Conservation (phyloP, 2,329 filamentous ascomycete species). For the Arthrobotrys megalospora region DNA sequence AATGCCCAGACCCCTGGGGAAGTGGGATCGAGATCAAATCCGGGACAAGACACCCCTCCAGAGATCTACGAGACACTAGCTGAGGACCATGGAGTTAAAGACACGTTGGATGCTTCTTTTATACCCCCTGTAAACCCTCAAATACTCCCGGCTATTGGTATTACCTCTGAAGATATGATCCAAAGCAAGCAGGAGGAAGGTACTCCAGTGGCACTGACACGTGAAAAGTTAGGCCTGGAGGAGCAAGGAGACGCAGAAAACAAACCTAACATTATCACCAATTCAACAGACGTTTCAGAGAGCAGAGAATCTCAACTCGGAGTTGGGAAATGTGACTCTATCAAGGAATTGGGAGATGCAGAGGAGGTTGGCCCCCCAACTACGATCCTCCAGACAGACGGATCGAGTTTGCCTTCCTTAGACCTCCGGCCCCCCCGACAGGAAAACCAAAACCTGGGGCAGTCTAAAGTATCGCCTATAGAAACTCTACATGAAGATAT, state of each 20-base stretch:
- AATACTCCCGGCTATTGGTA: background rate
- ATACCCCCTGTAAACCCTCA: background rate
- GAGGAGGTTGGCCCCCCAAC: too few relatives aligned
- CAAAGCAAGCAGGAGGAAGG: background rate
- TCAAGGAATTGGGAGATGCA: background rate
- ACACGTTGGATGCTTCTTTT: too few relatives aligned
- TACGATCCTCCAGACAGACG: background rate
- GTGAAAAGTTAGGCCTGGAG: background rate
- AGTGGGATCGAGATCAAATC: too few relatives aligned
- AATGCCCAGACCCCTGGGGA: too few relatives aligned
- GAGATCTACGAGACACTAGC: too few relatives aligned
- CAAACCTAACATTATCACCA: too few relatives aligned
- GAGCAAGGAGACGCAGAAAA: background rate
- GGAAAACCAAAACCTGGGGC: background rate
- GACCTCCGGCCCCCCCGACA: too few relatives aligned
- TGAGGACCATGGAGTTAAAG: too few relatives aligned
- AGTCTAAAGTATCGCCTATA: background rate
- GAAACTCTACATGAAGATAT: background rate
- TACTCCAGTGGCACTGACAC: too few relatives aligned
- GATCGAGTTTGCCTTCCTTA: background rate
- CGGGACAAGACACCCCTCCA: background rate
- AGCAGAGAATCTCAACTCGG: background rate
- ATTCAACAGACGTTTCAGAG: background rate
- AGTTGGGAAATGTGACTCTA: background rate
- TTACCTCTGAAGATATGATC: background rate